Percentiles rank a stretch among this genome's conserved stretches.
Conservation (phyloP, 148 eudicot genomes). For the Cornus florida region DNA sequence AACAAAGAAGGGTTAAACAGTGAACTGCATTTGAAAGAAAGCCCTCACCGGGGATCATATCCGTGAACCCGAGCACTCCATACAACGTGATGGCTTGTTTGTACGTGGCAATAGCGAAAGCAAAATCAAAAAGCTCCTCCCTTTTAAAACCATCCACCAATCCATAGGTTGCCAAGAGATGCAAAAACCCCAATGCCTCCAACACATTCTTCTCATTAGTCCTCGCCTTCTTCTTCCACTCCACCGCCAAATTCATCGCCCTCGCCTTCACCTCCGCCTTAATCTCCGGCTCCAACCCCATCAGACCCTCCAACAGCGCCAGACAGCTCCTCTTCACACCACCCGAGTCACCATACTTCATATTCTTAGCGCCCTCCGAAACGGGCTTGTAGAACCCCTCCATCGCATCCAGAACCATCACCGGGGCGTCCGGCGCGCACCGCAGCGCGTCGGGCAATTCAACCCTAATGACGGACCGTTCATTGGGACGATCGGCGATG, state of each 20-base stretch:
- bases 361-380: too few relatives aligned
- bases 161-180: slow-evolving; percentile 27
- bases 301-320: slow-evolving; percentile 42
- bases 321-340: slow-evolving; percentile 3
- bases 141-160: slow-evolving; percentile 27
- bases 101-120: slow-evolving; percentile 15
- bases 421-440: slow-evolving; percentile 32
- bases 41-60: slow-evolving; percentile 36
- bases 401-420: slow-evolving; percentile 35
- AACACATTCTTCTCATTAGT: not conserved
- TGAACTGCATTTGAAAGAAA: not conserved
- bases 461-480: slow-evolving; percentile 16
- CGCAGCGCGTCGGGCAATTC: slow-evolving; percentile 32
- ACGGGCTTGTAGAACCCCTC: not conserved
- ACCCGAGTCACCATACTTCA: too few relatives aligned
- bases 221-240: slow-evolving; percentile 35
- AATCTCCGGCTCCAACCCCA: slow-evolving; percentile 25
- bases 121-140: slow-evolving; percentile 32
- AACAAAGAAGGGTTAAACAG: not conserved
- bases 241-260: slow-evolving; percentile 31
- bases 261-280: slow-evolving; percentile 25
- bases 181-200: slow-evolving; percentile 9
- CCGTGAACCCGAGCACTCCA: slow-evolving; percentile 28
- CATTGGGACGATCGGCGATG: slow-evolving; percentile 24
- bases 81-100: slow-evolving; percentile 23